Conservation (phyloP, 1,139 yeast genomes). For the Yamadazyma blattariae region DNA sequence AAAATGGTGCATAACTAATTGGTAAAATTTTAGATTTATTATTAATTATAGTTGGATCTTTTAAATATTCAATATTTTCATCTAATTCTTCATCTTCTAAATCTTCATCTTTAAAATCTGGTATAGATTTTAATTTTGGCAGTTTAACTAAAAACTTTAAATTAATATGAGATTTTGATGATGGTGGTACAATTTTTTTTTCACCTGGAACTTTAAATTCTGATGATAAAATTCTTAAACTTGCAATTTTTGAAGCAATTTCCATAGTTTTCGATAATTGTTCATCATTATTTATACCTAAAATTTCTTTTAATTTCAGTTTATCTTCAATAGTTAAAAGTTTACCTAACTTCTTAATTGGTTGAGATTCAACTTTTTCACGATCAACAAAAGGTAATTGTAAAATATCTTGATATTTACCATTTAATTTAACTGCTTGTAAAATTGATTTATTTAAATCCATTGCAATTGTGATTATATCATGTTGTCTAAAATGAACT, state of each 20-base stretch:
- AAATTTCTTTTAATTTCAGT: constrained; percentile 51
- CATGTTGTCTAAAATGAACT: constrained; percentile 70
- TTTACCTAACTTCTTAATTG: constrained; percentile 63
- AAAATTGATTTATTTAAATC: constrained; percentile 71
- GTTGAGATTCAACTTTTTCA: constrained; percentile 39
- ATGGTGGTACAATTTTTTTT: constrained; percentile 60
- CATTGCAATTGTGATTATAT: constrained; percentile 56
- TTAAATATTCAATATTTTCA: constrained; percentile 61
- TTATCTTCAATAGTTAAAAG: constrained; percentile 51
- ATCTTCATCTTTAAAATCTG: constrained; percentile 41
- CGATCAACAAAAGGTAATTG: constrained; percentile 77
- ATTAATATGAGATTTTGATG: constrained; percentile 69
- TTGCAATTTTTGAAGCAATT: constrained; percentile 68
- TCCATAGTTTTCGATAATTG: constrained; percentile 49
- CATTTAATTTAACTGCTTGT: constrained; percentile 70
- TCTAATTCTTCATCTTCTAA: constrained; percentile 30
- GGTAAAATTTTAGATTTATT: constrained; percentile 67
- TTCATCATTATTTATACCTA: constrained; percentile 52
- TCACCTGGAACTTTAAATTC: constrained; percentile 90
- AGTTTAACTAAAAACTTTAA: constrained; percentile 76
- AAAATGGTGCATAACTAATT: constrained; percentile 64
- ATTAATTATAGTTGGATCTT: constrained; percentile 69
- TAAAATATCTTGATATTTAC: constrained; percentile 59
- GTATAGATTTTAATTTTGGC: constrained; percentile 59
- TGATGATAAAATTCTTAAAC: constrained; percentile 65